Conservation (phyloP, 1,139 yeast species). For the Hyphopichia khmerensis region DNA sequence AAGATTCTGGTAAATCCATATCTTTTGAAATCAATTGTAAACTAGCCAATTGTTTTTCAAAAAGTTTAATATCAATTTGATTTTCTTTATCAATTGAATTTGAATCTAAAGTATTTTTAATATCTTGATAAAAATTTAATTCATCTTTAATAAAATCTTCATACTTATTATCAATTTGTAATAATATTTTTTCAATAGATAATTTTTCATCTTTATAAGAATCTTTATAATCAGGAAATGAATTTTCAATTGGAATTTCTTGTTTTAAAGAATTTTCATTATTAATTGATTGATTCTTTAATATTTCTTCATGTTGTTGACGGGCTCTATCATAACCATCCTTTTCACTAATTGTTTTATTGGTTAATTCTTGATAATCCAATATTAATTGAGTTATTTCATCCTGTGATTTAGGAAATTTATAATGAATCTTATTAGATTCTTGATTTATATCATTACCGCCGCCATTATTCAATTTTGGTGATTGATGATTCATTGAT, state of each 20-base stretch:
- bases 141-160: constrained; percentile 24
- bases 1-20: constrained; percentile 63
- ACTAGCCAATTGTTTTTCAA: constrained; percentile 70
- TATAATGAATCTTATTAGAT: not conserved
- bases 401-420: not conserved
- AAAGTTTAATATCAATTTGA: constrained; percentile 45
- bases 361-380: constrained; percentile 28
- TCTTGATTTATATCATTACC: not conserved
- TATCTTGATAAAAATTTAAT: constrained; percentile 19
- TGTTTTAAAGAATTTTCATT: not conserved
- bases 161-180: constrained; percentile 29
- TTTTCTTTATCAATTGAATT: constrained; percentile 7
- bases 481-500: too few species aligned
- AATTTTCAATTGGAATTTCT: not conserved
- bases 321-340: constrained; percentile 13
- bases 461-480: not conserved
- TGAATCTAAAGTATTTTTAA: constrained; percentile 8
- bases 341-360: constrained; percentile 17
- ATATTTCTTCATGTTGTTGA: not conserved
- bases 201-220: constrained; percentile 20
- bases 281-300: constrained; percentile 1
- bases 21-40: constrained; percentile 77
- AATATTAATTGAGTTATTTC: not conserved
- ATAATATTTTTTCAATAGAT: constrained; percentile 32
- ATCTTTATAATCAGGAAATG: constrained; percentile 14